Evolutionary conservation across 352 stramenopile species (phyloP), one percentile per base, ranked within the genome.

Genomic region (Phytophthora litchii): DNA sequence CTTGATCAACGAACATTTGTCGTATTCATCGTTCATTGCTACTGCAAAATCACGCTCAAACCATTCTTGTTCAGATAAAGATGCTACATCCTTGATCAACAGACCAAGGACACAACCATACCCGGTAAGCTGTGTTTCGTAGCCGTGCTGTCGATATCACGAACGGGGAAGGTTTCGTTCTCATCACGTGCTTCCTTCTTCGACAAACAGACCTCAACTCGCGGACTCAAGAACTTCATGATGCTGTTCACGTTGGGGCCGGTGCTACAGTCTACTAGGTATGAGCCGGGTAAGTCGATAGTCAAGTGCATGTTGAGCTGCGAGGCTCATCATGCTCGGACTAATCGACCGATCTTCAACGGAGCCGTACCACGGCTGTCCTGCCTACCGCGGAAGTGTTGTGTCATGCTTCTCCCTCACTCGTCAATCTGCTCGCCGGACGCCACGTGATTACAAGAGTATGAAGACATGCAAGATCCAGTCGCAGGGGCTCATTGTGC

Each of bases 401-500:
- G 23, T 27, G 23, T 27, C 23, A 27, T 27, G 23, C 23, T 27
- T 27, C 2, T 38, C 27, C 8, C n/a, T 51, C 51, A 67, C 29
- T 61, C 40, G 13, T 38, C 58, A 48, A 52, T 67, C 43, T 52
- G 43, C 43, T 50, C 34, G 57, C 40, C 19, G 20, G 12, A 23
- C 19, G 40, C 13, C 34, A 37, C 35, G 19, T 36, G 35, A 42
- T n/a, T 42, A 9, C n/a, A 17, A 34, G 20, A 32, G 10, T 11
- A 69, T 70, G 54, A 55, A 48, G 41, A 17, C 54, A 27, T 65
- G 40, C 34, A 49, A 60, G 35, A 60, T 70, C 31, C 46, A 70
- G 61, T 70, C 61, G 20, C 61, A 70, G 36, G 61, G 61, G 13
- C 61, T 70, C 51, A 92, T 97, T 72, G 61, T 93, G 23, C 59